Conservation (phyloP, 495 filamentous ascomycete genomes). For the Gamarada debralockiae region DNA sequence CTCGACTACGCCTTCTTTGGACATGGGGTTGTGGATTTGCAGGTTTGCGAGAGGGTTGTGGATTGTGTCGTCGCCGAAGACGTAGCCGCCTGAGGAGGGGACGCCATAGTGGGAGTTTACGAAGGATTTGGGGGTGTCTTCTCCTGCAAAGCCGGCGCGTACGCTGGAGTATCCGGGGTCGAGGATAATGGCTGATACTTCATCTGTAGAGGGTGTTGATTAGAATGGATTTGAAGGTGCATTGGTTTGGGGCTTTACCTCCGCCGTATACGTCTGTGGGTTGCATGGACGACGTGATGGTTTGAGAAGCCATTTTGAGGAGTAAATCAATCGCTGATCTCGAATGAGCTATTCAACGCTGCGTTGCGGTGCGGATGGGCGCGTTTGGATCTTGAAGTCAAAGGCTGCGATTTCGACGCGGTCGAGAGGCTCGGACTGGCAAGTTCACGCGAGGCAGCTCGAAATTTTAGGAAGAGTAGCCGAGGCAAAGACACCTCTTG, state of each 20-base stretch:
- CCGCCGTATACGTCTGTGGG: conserved; percentile 76
- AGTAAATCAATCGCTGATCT: neutral
- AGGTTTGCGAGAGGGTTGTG: conserved; percentile 70
- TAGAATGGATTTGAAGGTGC: neutral
- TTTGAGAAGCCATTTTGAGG: conserved; percentile 24
- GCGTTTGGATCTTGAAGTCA: neutral
- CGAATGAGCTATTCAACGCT: neutral
- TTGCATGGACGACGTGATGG: conserved; percentile 28
- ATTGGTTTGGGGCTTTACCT: conserved; percentile 52
- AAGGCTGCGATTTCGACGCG: neutral
- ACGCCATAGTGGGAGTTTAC: conserved; percentile 75
- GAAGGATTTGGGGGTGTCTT: conserved; percentile 93
- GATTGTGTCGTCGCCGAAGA: conserved; percentile 86
- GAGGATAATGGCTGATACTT: conserved; percentile 94
- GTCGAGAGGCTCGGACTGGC: no score
- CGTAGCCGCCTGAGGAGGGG: conserved; percentile 42
- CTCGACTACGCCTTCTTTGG: conserved; percentile 83
- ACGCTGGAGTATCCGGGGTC: conserved; percentile 88
- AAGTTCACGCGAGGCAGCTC: no score
- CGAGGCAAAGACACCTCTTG: no score
- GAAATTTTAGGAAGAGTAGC: no score
- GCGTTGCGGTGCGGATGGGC: neutral
- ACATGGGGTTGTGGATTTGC: conserved; percentile 86
- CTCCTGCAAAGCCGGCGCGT: conserved; percentile 94
- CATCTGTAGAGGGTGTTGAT: conserved; percentile 56